These are phyloP conservation scores for Ceratocystis eucalypticola DNA, from an alignment of 2,329 filamentous ascomycete species.

Conservation along the genomic window DNA sequence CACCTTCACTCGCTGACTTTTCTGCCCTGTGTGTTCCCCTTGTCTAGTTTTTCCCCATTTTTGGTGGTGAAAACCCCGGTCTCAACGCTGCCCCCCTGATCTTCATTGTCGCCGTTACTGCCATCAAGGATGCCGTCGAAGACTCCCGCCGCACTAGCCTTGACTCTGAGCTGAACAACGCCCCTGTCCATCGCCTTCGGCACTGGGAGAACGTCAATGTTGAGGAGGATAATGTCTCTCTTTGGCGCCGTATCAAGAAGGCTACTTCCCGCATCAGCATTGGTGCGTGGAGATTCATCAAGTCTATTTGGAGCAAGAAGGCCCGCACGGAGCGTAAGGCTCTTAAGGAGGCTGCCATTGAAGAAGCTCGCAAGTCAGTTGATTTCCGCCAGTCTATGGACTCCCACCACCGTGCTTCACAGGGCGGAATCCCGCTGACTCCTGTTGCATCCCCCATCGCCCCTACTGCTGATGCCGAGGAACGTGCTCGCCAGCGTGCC, in stretches of 20 bases:
- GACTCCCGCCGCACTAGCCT: constrained; percentile 85
- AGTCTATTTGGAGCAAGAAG: constrained; percentile 39
- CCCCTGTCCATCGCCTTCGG: constrained; percentile 75
- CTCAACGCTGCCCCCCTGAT: constrained; percentile 85
- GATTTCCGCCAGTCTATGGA: constrained; percentile 31
- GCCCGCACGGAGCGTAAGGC: constrained; percentile 36
- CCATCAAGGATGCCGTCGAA: constrained; percentile 89
- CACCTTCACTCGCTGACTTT: constrained; percentile 5
- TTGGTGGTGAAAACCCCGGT: constrained; percentile 80
- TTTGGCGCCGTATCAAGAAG: constrained; percentile 87
- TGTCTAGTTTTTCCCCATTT: constrained; percentile 81
- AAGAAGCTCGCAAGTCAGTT: constrained; percentile 49
- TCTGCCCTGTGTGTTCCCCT: constrained; percentile 14
- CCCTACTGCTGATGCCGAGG: constrained; percentile 40
- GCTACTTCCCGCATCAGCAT: constrained; percentile 52
- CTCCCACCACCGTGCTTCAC: constrained; percentile 40
- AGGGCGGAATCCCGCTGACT: constrained; percentile 71
- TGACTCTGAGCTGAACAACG: constrained; percentile 91
- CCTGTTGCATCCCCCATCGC: constrained; percentile 42
- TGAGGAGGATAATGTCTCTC: constrained; percentile 67
- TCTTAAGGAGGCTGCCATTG: constrained; percentile 32
- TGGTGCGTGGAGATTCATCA: constrained; percentile 37
- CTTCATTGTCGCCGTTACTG: constrained; percentile 76
- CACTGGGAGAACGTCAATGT: constrained; percentile 92
- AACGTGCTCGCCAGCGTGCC: constrained; percentile 24